These are phyloP conservation scores for Cladophialophora yegresii DNA, from an alignment of 2,329 filamentous ascomycete genomes.

Conservation along the genomic window DNA sequence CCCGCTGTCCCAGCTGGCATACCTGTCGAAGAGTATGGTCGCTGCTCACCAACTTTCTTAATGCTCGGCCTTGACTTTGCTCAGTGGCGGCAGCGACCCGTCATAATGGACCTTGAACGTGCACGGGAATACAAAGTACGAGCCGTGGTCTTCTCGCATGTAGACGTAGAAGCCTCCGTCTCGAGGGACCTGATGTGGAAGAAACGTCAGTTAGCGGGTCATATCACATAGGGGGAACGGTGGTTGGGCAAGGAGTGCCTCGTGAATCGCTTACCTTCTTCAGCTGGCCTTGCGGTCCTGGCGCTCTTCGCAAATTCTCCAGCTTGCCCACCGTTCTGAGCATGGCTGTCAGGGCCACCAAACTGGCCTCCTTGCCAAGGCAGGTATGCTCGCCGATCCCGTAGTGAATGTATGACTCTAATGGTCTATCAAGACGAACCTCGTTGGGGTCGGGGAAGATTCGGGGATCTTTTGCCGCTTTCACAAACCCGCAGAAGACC, in stretches of 20 bases:
- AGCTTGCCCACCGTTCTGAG: slow-evolving; percentile 65
- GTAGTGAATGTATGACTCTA: slow-evolving; percentile 66
- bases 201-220: neutral
- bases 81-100: slow-evolving; percentile 39
- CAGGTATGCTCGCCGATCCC: slow-evolving; percentile 64
- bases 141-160: slow-evolving; percentile 66
- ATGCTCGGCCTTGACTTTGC: slow-evolving; percentile 14
- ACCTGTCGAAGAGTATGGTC: neutral
- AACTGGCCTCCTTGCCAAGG: slow-evolving; percentile 62
- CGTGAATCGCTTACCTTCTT: slow-evolving; percentile 55
- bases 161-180: slow-evolving; percentile 62
- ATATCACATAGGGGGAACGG: neutral
- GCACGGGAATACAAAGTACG: slow-evolving; percentile 55
- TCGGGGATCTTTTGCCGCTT: slow-evolving; percentile 57
- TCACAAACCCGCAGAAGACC: slow-evolving; percentile 65
- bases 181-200: slow-evolving; percentile 48
- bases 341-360: slow-evolving; percentile 66
- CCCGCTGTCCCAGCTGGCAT: too few species aligned
- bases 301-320: slow-evolving; percentile 61
- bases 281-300: slow-evolving; percentile 65
- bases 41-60: neutral
- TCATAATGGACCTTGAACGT: slow-evolving; percentile 52
- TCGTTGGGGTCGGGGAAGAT: slow-evolving; percentile 63
- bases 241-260: neutral
- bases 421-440: slow-evolving; percentile 64